A percentile compares a stretch with the other conserved stretches of the same genome.
Conservation (phyloP, 768 basidiomycete species). For the Kwoniella shandongensis region DNA sequence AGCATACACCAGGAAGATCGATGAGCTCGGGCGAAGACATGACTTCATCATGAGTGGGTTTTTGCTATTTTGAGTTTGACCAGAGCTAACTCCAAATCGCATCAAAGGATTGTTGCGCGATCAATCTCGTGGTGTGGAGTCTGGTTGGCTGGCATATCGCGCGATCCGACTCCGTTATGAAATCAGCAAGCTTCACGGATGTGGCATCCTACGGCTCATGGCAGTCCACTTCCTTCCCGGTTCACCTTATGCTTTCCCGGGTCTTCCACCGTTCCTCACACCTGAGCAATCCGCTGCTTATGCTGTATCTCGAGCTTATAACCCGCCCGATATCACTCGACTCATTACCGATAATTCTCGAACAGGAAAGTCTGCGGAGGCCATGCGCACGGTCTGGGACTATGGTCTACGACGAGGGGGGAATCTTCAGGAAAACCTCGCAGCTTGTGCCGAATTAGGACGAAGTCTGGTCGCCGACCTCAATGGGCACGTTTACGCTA, state of each 20-base stretch:
- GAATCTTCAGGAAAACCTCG: slow-evolving; percentile 27
- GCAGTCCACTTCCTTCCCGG: slow-evolving; percentile 36
- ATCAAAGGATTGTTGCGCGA: slow-evolving; percentile 10
- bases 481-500: not conserved
- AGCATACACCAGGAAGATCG: slow-evolving; percentile 21
- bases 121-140: slow-evolving; percentile 19
- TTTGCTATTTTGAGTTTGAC: no score
- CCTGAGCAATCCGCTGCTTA: slow-evolving; percentile 17
- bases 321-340: slow-evolving; percentile 34
- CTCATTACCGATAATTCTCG: slow-evolving; percentile 21
- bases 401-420: slow-evolving; percentile 36
- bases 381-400: slow-evolving; percentile 19
- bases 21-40: slow-evolving; percentile 28
- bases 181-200: slow-evolving; percentile 27
- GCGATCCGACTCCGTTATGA: slow-evolving; percentile 33
- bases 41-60: slow-evolving; percentile 32
- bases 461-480: slow-evolving; percentile 15
- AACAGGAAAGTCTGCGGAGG: slow-evolving; percentile 18
- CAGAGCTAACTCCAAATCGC: no score
- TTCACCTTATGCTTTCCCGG: slow-evolving; percentile 22
- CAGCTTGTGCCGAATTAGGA: slow-evolving; percentile 23
- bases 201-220: slow-evolving; percentile 35
- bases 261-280: slow-evolving; percentile 23
- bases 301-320: slow-evolving; percentile 27
- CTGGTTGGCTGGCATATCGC: slow-evolving; percentile 37